Evolutionary conservation across 768 basidiomycete species (phyloP), one percentile per base, ranked within the genome.

Genomic region (Dacryopinax spathularia): DNA sequence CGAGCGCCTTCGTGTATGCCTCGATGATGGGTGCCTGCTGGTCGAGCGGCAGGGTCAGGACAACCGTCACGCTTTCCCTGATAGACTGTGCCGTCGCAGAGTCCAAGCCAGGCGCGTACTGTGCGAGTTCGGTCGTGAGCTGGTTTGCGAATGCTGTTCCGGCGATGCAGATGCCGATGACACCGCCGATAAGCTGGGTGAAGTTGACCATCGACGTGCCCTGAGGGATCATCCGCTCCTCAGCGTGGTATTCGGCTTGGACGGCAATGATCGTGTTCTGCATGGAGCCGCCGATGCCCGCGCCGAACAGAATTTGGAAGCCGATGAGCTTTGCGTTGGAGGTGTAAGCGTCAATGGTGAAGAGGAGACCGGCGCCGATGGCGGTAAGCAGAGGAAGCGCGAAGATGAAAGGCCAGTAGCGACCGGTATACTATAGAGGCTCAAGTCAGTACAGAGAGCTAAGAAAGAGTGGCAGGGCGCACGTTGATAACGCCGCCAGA

Each of bases 231-330:
- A 75, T 63, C 65, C 71, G 67, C 1, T 71, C 70, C 33, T 69
- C 66, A 41, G 69, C 65, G 20, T 68, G 69, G 44, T 73, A 71
- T 36, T 76, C 75, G 27, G 73, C 75, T 60, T 78, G 77, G 9
- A 76, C 73, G 5, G 75, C 73, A 36, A 76, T 68, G 71, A 78
- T 71, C 6, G 69, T 66, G 65, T 75, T 76, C 68, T 76, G 73
- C 61, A 74, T 60, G 20, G 59, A 33, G 15, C 61, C 39, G 20
- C 77, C 78, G 60, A 77, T 68, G 25, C 79, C 77, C 20, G 74
- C 63, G 18, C 75, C 77, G 31, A 77, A 60, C 15, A 79, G 66
- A 27, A 71, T 74, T 66, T 76, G 72, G 70, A 69, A 76, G 0
- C 76, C 76, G 65, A 71, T 73, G 3, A 76, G 33, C n/a, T 69